These are phyloP conservation scores for Amanita rubescens DNA, from an alignment of 768 basidiomycete species.

Conservation along the genomic window DNA sequence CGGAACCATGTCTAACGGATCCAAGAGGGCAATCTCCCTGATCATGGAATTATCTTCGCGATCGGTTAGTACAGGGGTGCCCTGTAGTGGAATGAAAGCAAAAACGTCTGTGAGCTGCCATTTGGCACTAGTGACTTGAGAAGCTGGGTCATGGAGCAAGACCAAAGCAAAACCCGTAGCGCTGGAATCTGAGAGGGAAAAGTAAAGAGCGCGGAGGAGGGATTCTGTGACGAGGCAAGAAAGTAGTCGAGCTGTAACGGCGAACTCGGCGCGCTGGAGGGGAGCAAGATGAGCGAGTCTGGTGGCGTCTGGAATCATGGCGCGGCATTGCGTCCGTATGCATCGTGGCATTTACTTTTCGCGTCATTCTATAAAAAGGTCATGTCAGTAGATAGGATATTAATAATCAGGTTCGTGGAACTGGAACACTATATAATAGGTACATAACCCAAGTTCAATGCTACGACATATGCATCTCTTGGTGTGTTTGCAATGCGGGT, in stretches of 20 bases:
- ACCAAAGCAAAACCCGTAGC: constrained; percentile 35
- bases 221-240: constrained; percentile 55
- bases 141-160: constrained; percentile 22
- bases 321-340: background rate
- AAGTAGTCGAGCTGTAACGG: constrained; percentile 41
- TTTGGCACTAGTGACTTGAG: constrained; percentile 19
- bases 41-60: constrained; percentile 21
- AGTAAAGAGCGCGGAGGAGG: constrained; percentile 39
- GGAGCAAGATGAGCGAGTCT: constrained; percentile 25
- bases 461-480: background rate
- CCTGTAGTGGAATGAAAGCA: constrained; percentile 38
- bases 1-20: constrained; percentile 49
- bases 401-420: no score
- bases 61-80: constrained; percentile 40
- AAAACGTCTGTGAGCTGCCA: constrained; percentile 31
- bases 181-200: constrained; percentile 27
- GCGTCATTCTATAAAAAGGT: no score
- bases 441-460: background rate
- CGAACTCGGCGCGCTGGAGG: constrained; percentile 38
- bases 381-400: no score
- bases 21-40: constrained; percentile 41
- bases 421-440: no score
- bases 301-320: constrained; percentile 21
- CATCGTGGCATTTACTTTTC: no score
- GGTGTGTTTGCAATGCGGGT: background rate